Evolutionary conservation across 2,329 filamentous ascomycete species (phyloP).

Genomic region (Trichoderma pleuroti): DNA sequence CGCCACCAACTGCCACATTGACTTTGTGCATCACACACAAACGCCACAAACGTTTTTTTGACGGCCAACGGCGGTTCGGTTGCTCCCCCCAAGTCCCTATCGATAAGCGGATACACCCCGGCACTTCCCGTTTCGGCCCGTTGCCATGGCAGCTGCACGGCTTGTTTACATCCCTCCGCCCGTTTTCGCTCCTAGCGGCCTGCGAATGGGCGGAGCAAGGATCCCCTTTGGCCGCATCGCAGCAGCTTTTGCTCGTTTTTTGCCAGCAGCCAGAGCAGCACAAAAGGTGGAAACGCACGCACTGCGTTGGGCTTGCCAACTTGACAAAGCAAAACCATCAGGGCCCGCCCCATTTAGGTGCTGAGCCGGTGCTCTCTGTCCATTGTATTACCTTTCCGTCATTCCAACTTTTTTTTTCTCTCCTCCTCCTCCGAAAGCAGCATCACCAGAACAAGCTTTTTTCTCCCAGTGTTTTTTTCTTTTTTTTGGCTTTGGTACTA

Average conservation of each 20-base stretch:
- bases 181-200: constrained; percentile 1
- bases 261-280: neutral
- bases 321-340: neutral
- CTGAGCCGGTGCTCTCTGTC: constrained; percentile 6
- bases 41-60: neutral
- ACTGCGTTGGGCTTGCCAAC: constrained; percentile 13
- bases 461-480: neutral
- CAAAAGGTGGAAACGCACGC: constrained; percentile 1
- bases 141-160: constrained; percentile 38
- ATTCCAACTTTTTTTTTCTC: neutral
- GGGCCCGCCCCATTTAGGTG: constrained; percentile 3
- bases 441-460: constrained; percentile 13
- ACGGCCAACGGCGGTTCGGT: neutral
- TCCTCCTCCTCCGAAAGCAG: constrained; percentile 10
- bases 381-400: constrained; percentile 10
- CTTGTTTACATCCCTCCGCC: constrained; percentile 36
- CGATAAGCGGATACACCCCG: constrained; percentile 26
- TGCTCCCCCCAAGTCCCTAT: constrained; percentile 13
- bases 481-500: neutral
- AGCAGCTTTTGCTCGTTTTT: too few relatives aligned
- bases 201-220: constrained; percentile 18
- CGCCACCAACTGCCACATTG: neutral
- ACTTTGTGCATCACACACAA: neutral
- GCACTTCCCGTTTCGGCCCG: constrained; percentile 18
- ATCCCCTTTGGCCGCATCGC: constrained; percentile 6